Percentiles rank a stretch among this genome's conserved stretches.
These are phyloP conservation scores for Hibiscus trionum DNA, from an alignment of 345 rosid genomes.

Conservation along the genomic window DNA sequence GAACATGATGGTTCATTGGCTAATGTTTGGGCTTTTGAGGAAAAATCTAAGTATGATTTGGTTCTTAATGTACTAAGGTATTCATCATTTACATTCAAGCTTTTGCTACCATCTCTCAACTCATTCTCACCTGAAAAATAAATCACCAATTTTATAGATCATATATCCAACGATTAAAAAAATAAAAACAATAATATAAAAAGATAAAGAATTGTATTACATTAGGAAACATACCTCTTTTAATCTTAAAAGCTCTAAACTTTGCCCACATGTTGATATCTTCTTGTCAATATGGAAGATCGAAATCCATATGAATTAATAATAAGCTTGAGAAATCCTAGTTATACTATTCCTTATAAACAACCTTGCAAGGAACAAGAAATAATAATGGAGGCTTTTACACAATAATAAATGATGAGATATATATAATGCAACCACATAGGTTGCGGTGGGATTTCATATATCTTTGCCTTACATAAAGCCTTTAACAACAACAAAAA, in stretches of 20 bases:
- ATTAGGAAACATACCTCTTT: conserved; percentile 18
- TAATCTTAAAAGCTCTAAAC: conserved; percentile 20
- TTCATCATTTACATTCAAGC: conserved; percentile 35
- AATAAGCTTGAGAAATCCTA: neutral
- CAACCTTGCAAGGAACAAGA: conserved; percentile 3
- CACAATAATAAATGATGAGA: neutral
- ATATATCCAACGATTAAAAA: neutral
- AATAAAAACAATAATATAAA: neutral
- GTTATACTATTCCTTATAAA: neutral
- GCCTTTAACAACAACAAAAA: neutral
- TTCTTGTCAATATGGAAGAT: neutral
- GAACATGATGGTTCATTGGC: conserved; percentile 18
- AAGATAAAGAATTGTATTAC: neutral
- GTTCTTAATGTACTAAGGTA: conserved; percentile 37
- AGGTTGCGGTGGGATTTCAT: conserved; percentile 13
- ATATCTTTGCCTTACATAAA: conserved; percentile 13
- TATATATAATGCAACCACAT: conserved; percentile 2
- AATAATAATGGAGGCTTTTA: neutral
- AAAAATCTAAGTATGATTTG: conserved; percentile 33
- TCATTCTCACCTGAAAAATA: conserved; percentile 23
- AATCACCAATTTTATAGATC: neutral
- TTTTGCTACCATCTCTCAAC: conserved; percentile 12
- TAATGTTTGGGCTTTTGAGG: conserved; percentile 30
- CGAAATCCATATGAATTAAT: neutral
- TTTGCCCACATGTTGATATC: conserved; percentile 25